A percentile compares a stretch with the other conserved stretches of the same genome.
These are phyloP conservation scores for Moniliophthora roreri DNA, from an alignment of 1,284 basidiomycete genomes.

Conservation along the genomic window DNA sequence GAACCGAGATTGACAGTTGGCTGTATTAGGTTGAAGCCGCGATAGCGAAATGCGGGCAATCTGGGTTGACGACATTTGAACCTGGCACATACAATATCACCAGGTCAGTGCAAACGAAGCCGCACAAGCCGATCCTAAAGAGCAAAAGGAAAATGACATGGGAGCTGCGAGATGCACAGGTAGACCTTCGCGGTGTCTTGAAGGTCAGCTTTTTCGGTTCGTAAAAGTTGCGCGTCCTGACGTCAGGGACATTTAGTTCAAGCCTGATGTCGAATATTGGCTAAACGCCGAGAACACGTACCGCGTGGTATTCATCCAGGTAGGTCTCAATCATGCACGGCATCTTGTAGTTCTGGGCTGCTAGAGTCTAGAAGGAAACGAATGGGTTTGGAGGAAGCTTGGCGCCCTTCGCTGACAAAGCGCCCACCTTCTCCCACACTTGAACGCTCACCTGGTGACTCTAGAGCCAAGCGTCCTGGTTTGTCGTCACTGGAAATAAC, in stretches of 20 bases:
- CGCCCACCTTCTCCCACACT: neutral
- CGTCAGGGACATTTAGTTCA: constrained; percentile 38
- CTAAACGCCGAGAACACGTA: constrained; percentile 55
- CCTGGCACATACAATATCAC: constrained; percentile 53
- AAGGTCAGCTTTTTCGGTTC: constrained; percentile 43
- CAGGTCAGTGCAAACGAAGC: constrained; percentile 28
- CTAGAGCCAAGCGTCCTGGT: constrained; percentile 65
- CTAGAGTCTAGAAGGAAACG: neutral
- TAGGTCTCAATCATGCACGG: constrained; percentile 20
- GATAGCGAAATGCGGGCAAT: constrained; percentile 51
- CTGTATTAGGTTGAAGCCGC: constrained; percentile 45
- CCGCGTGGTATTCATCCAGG: constrained; percentile 62
- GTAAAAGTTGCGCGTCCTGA: neutral
- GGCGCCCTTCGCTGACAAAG: neutral
- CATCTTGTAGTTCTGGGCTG: neutral
- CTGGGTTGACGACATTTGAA: constrained; percentile 46
- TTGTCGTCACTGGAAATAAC: constrained; percentile 58
- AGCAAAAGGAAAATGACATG: constrained; percentile 56
- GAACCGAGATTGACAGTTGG: neutral
- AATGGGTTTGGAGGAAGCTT: neutral
- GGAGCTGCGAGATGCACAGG: constrained; percentile 49
- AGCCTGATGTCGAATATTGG: constrained; percentile 62
- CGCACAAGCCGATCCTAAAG: neutral
- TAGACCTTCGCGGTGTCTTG: constrained; percentile 56
- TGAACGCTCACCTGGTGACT: neutral